Evolutionary conservation across 2,329 filamentous ascomycete species (phyloP).

Genomic region (Colletotrichum sp.): DNA sequence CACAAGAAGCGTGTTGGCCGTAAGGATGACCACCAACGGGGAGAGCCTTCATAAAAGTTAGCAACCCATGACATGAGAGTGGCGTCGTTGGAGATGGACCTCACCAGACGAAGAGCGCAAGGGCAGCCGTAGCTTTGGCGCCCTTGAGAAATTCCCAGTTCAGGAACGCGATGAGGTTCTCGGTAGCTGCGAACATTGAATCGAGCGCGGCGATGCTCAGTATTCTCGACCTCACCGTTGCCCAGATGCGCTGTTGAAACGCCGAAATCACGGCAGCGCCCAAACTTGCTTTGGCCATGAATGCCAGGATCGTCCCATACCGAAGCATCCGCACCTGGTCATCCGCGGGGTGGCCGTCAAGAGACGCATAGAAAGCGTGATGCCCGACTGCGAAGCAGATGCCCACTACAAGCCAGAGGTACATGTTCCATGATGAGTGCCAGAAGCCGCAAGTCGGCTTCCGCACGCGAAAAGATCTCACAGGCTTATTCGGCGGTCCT

Average conservation of each 20-base stretch:
- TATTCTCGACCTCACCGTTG: slow-evolving; percentile 23
- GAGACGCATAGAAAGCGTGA: slow-evolving; percentile 36
- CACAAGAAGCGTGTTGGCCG: slow-evolving; percentile 40
- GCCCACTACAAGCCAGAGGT: slow-evolving; percentile 35
- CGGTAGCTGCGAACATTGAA: slow-evolving; percentile 37
- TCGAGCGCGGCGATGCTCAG: slow-evolving; percentile 25
- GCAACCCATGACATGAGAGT: accelerated
- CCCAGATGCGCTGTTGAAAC: slow-evolving; percentile 25
- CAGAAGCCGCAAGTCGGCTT: slow-evolving; percentile 28
- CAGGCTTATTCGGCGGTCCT: neutral
- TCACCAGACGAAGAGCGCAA: slow-evolving; percentile 39
- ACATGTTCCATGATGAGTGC: slow-evolving; percentile 40
- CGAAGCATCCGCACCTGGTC: slow-evolving; percentile 39
- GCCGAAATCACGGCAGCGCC: slow-evolving; percentile 35
- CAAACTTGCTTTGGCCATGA: slow-evolving; percentile 38
- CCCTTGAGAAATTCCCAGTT: slow-evolving; percentile 32
- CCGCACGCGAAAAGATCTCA: neutral
- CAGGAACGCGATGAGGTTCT: slow-evolving; percentile 31
- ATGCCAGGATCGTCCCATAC: slow-evolving; percentile 39
- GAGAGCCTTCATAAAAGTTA: slow-evolving; percentile 22
- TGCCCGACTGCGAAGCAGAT: slow-evolving; percentile 36
- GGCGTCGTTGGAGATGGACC: neutral
- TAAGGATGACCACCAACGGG: slow-evolving; percentile 43
- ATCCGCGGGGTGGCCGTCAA: slow-evolving; percentile 32
- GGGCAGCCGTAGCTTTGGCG: slow-evolving; percentile 35